Evolutionary conservation across 2,329 filamentous ascomycete genomes (phyloP).

Genomic region (Xenoacremonium recifei): DNA sequence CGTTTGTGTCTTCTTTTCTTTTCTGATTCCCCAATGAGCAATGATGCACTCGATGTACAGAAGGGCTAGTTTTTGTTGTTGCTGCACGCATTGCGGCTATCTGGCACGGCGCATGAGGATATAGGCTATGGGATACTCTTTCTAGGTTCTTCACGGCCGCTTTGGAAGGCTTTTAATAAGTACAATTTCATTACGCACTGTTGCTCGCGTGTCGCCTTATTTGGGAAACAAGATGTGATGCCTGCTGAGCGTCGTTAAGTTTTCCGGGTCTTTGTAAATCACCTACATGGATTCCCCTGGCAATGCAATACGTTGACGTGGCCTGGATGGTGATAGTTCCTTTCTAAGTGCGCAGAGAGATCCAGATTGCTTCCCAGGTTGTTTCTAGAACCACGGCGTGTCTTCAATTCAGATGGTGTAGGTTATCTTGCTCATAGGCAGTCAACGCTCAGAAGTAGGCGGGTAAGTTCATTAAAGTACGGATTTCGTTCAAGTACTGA

Average conservation of each 20-base stretch:
- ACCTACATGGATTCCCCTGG: background rate
- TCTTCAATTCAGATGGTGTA: too few relatives aligned
- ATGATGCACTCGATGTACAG: slow-evolving; percentile 25
- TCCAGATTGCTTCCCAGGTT: too few relatives aligned
- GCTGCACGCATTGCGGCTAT: slow-evolving; percentile 16
- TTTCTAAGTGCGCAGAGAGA: too few relatives aligned
- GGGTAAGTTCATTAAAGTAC: too few relatives aligned
- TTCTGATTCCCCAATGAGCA: slow-evolving; percentile 24
- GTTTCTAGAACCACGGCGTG: too few relatives aligned
- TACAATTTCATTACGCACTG: too few relatives aligned
- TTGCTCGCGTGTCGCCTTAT: slow-evolving; percentile 5
- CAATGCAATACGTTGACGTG: too few relatives aligned
- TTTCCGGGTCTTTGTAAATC: background rate
- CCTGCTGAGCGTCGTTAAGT: background rate
- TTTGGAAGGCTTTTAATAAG: slow-evolving; percentile 9
- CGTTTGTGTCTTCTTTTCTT: slow-evolving; percentile 18
- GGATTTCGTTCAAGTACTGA: too few relatives aligned
- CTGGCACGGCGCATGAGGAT: slow-evolving; percentile 19
- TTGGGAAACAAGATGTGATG: slow-evolving; percentile 1
- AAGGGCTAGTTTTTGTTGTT: slow-evolving; percentile 17
- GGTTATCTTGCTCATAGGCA: too few relatives aligned
- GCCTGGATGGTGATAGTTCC: too few relatives aligned
- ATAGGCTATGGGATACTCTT: slow-evolving; percentile 1
- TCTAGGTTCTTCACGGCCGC: slow-evolving; percentile 6
- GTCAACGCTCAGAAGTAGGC: too few relatives aligned